Evolutionary conservation across 2,329 filamentous ascomycete genomes (phyloP).

Genomic region (Penicillium fuscoglaucum): DNA sequence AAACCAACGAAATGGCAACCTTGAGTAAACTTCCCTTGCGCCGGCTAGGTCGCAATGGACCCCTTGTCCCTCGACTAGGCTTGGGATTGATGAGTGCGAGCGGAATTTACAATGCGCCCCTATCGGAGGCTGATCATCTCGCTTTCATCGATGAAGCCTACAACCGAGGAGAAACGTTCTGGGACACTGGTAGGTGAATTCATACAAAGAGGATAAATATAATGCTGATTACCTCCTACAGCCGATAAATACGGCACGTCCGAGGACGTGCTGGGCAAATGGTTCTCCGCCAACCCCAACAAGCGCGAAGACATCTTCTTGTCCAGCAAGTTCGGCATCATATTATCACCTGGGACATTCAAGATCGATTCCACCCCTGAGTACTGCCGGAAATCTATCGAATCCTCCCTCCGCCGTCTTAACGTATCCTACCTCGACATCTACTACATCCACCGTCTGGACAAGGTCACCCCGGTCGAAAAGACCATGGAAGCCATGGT

Average conservation of each 20-base stretch:
- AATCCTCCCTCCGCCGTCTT: neutral
- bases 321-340: neutral
- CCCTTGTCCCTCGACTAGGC: conserved; percentile 30
- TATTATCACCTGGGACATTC: neutral
- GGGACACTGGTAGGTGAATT: conserved; percentile 40
- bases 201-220: neutral
- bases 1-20: neutral
- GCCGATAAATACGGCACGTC: conserved; percentile 47
- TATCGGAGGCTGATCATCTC: conserved; percentile 46
- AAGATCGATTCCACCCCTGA: neutral
- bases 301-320: neutral
- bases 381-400: neutral
- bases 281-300: neutral
- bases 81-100: conserved; percentile 33
- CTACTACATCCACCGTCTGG: neutral
- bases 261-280: conserved; percentile 34
- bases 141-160: conserved; percentile 48
- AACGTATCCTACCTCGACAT: neutral
- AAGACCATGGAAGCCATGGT: neutral
- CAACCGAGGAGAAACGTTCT: conserved; percentile 46
- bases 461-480: neutral
- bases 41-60: conserved; percentile 30
- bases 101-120: conserved; percentile 31
- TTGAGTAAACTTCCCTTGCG: conserved; percentile 5
- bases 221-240: neutral